Percentiles rank a stretch among this genome's conserved stretches.
These are phyloP conservation scores for Citrus hindsii DNA, from an alignment of 345 rosid genomes.

Conservation along the genomic window DNA sequence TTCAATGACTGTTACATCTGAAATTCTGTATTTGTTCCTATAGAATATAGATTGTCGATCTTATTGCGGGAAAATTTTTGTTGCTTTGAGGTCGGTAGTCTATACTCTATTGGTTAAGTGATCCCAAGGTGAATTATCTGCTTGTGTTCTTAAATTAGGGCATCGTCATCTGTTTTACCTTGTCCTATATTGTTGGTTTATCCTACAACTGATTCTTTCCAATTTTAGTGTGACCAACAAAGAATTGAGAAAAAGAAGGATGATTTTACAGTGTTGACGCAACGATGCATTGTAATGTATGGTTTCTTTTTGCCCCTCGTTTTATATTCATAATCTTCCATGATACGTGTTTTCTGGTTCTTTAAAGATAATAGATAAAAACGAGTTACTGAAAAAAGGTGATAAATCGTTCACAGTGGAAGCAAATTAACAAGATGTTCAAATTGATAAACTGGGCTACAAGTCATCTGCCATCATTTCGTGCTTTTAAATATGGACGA, in stretches of 20 bases:
- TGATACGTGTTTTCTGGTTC: not conserved
- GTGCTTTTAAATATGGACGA: not conserved
- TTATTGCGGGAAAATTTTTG: not conserved
- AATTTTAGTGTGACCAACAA: no score
- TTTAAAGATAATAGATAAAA: not conserved
- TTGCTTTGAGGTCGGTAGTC: conserved; percentile 6
- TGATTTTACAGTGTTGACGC: not conserved
- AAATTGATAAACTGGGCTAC: not conserved
- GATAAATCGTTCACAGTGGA: not conserved
- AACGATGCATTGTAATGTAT: no score
- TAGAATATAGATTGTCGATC: not conserved
- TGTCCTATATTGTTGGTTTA: not conserved
- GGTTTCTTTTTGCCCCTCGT: no score
- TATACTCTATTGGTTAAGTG: not conserved
- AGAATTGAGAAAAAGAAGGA: not conserved
- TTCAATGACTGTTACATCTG: not conserved
- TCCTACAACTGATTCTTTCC: not conserved
- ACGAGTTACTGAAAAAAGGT: not conserved
- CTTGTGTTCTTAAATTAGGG: not conserved
- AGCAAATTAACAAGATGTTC: not conserved
- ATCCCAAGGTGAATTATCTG: not conserved
- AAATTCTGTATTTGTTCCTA: not conserved
- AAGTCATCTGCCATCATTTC: not conserved
- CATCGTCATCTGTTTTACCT: not conserved
- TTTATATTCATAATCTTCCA: no score